A percentile compares a stretch with the other conserved stretches of the same genome.
Evolutionary conservation across 2,329 filamentous ascomycete species (phyloP).

Genomic region (Myriosclerotinia curreyana): DNA sequence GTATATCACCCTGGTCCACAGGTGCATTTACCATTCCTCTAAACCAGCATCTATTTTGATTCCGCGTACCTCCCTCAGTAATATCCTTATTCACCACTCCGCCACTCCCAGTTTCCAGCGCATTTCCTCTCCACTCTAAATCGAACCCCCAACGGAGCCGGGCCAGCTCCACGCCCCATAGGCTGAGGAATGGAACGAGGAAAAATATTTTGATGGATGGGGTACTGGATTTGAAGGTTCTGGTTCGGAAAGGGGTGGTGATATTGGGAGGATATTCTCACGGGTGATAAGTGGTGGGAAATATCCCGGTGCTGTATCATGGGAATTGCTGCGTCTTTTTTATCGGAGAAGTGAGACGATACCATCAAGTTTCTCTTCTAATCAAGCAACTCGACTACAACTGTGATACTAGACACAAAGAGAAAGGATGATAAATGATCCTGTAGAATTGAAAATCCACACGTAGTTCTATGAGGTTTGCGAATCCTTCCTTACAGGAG

Average conservation of each 20-base stretch:
- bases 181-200: neutral
- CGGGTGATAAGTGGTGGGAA: slow-evolving; percentile 14
- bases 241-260: too few species aligned
- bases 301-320: neutral
- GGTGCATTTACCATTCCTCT: neutral
- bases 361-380: slow-evolving; percentile 19
- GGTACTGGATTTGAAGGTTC: too few species aligned
- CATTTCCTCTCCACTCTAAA: neutral
- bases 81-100: neutral
- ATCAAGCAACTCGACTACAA: slow-evolving; percentile 10
- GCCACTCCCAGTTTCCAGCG: neutral
- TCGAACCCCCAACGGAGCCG: neutral
- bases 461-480: too few species aligned
- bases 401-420: neutral
- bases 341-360: slow-evolving; percentile 14
- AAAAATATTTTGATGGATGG: neutral
- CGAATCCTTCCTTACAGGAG: too few species aligned
- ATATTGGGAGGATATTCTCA: slow-evolving; percentile 3
- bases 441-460: too few species aligned
- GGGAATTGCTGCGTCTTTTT: neutral
- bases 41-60: neutral
- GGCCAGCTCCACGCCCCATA: neutral
- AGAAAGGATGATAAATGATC: neutral
- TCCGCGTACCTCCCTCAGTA: neutral
- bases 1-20: neutral